Base-by-base conservation (phyloP, 441 rosid genomes). In the Gossypium lobatum region DNA sequence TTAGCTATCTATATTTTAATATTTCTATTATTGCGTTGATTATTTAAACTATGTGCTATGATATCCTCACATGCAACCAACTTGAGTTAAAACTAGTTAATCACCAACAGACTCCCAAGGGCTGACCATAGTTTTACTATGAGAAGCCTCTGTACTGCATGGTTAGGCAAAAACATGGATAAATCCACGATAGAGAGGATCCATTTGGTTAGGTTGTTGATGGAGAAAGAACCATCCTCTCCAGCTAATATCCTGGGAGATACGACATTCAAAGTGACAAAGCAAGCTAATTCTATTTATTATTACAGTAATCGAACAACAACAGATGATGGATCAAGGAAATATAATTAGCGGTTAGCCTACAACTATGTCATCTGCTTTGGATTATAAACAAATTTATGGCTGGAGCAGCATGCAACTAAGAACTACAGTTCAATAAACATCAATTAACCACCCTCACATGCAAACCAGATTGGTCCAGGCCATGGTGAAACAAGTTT, bases 381-480 rank as follows among this genome's bases (percentile, higher is more conserved):
- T 61, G 54, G 63, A 64, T 31, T 78, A 80, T 80, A 66, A 80
- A 83, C 86, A 83, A 39, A 50, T 76, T 76, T 79, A 75, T 46
- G 76, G 73, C 82, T 72, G 71, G 37, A 79, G 65, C 67, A 70
- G 67, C 63, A 71, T 53, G 54, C 28, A 58, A 67, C 75, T 58
- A 58, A 61, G 52, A 58, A 57, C 28, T 37, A 67, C 73, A 21
- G 28, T 67, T 73, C 25, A 68, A 64, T 42, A 20, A 55, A 21
- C 60, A 72, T 64, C 59, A 20, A 18, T 71, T 65, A 34, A 72
- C 37, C 67, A 21, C 59, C 73, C 58, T 39, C 71, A 23, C 25
- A 20, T 42, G 73, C 69, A 76, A 71, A 48, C 62, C 13, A 60
- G 53, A 64, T 20, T 45, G 34, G 75, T 52, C 46, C 25, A 0